Conservation (phyloP, 2,329 filamentous ascomycete genomes). For the Hypomyces perniciosus region DNA sequence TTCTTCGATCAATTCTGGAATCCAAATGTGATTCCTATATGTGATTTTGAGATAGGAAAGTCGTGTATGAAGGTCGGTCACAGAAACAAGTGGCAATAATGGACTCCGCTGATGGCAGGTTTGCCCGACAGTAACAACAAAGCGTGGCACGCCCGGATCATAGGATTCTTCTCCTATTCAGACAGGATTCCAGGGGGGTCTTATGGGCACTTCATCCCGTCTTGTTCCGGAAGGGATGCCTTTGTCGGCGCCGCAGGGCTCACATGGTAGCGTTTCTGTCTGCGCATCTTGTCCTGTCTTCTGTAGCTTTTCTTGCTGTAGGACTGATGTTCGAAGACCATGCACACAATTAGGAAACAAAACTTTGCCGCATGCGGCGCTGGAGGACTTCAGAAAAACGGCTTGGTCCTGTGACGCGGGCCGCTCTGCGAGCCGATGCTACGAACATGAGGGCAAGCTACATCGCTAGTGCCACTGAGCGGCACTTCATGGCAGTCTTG, state of each 20-base stretch:
- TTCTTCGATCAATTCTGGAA: background rate
- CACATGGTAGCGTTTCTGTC: conserved; percentile 1
- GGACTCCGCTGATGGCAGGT: background rate
- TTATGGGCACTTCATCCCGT: background rate
- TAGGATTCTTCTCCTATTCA: background rate
- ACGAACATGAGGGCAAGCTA: conserved; percentile 20
- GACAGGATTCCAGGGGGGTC: background rate
- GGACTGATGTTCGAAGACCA: conserved; percentile 18
- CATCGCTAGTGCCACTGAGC: conserved; percentile 23
- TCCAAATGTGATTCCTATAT: background rate
- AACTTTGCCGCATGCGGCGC: conserved; percentile 16
- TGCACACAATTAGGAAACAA: conserved; percentile 23
- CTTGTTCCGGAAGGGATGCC: background rate
- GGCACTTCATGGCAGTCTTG: conserved; percentile 2
- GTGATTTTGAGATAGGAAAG: background rate
- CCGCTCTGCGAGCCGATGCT: conserved; percentile 18
- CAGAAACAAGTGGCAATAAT: background rate
- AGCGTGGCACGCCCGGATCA: background rate
- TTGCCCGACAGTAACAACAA: background rate
- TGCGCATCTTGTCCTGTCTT: conserved; percentile 10
- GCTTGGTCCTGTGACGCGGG: conserved; percentile 16
- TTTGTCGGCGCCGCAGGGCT: background rate
- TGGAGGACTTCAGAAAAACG: conserved; percentile 15
- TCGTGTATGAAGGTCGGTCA: background rate
- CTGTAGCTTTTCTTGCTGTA: background rate